Percentiles rank a stretch among this genome's conserved stretches.
These are phyloP conservation scores for Begonia masoniana DNA, from an alignment of 306 rosid genomes.

Conservation along the genomic window DNA sequence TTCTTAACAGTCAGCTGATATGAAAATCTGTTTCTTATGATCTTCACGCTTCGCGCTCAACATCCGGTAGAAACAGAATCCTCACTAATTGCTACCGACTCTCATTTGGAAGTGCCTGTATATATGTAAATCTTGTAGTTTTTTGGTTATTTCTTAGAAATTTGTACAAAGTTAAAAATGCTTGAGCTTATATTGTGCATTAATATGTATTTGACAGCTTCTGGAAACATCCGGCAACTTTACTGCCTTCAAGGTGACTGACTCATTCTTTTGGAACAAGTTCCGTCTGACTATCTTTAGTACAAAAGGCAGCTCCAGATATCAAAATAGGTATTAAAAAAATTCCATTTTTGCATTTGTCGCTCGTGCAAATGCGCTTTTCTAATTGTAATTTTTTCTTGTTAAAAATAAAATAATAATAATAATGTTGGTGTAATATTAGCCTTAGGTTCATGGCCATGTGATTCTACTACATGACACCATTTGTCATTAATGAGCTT, in stretches of 20 bases:
- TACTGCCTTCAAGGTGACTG: constrained; percentile 92
- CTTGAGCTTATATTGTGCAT: no score
- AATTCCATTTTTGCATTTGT: neutral
- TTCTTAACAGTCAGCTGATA: no score
- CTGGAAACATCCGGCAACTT: constrained; percentile 97
- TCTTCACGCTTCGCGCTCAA: no score
- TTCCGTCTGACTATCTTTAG: constrained; percentile 32
- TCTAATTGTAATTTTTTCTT: constrained; percentile 53
- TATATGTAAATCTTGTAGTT: no score
- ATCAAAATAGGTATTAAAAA: constrained; percentile 5
- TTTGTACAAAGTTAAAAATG: no score
- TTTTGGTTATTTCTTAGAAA: no score
- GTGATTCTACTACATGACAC: constrained; percentile 13
- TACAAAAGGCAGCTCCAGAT: constrained; percentile 12
- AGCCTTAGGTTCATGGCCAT: constrained; percentile 40
- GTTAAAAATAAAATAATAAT: constrained; percentile 15
- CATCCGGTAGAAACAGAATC: no score
- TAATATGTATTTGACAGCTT: constrained; percentile 38
- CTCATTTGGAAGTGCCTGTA: no score
- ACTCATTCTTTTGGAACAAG: constrained; percentile 34
- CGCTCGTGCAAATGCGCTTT: constrained; percentile 14
- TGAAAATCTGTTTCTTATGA: no score
- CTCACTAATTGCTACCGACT: no score
- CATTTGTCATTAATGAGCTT: constrained; percentile 4
- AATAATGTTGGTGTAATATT: constrained; percentile 49